Evolutionary conservation across 805 yeast genomes (phyloP), one percentile per base, ranked within the genome.

Genomic region (Candida argentea): DNA sequence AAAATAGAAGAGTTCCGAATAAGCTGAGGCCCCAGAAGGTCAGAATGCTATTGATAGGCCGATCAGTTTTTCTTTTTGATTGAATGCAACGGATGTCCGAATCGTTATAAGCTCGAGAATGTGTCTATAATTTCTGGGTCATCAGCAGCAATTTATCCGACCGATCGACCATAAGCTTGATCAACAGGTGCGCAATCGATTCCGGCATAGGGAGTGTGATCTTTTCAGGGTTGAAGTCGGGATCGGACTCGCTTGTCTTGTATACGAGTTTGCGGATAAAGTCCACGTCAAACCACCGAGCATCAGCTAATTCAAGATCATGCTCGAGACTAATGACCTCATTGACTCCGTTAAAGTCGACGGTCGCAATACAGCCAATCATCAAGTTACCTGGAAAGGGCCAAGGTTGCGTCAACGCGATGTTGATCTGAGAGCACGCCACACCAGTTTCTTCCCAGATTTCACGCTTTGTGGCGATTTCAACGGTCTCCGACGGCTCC

Each of bases 401-500:
- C 98, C 98, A 89, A 3, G 98, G 97, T 55, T 89, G 97, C 8
- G 91, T 71, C 42, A 74, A 63, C 14, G 78, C 55, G 29, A 89
- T 66, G 28, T 64, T 54, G 16, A 89, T 79, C 16, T 66, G 51
- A 3, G 53, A 39, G 29, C 74, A 75, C 29, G 55, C 65, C 20
- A 85, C 80, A 5, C 98, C 98, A 4, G 96, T 78, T 52, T 89
- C 98, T 50, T 89, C 98, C 85, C 91, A 87, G 17, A 83, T 79
- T 51, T 89, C 98, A 37, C 98, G 64, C 25, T 76, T 61, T 14
- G 89, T 81, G 8, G 95, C 91, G 26, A 73, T 77, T 52, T 89
- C 97, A 13, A 89, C 74, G 2, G 93, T 74, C 57, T 89, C 98
- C 16, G 87, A 80, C 1, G 95, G 95, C 51, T 89, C 98, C 73